A percentile compares a stretch with the other conserved stretches of the same genome.
Conservation (phyloP, 2,329 filamentous ascomycete species). For the Pseudopithomyces maydicus region DNA sequence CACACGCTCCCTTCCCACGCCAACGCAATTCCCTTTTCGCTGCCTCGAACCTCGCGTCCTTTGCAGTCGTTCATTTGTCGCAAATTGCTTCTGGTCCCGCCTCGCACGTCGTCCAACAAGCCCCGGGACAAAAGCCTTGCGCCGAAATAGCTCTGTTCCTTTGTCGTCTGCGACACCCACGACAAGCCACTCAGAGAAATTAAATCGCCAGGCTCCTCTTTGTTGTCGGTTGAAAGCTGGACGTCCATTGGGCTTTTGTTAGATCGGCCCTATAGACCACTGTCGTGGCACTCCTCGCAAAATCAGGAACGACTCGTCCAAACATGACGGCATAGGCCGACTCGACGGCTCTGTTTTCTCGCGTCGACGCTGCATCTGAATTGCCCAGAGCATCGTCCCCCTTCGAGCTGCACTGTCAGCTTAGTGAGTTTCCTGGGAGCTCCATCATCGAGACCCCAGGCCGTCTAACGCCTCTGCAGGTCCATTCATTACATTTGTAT, state of each 20-base stretch:
- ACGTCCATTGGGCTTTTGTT: conserved; percentile 22
- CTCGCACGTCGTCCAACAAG: conserved; percentile 24
- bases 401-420: conserved; percentile 42
- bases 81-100: conserved; percentile 1
- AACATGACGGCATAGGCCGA: conserved; percentile 44
- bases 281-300: conserved; percentile 23
- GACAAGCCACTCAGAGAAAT: conserved; percentile 6
- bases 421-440: conserved; percentile 34
- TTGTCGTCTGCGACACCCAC: conserved; percentile 14
- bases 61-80: conserved; percentile 32
- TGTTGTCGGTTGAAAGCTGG: conserved; percentile 17
- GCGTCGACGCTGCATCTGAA: conserved; percentile 29
- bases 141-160: conserved; percentile 14
- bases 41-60: conserved; percentile 12
- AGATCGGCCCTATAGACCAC: conserved; percentile 21
- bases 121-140: conserved; percentile 26
- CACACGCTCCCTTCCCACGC: conserved; percentile 45
- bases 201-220: conserved; percentile 11
- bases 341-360: conserved; percentile 21
- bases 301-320: conserved; percentile 26
- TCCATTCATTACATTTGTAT: conserved; percentile 43
- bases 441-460: background rate
- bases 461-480: conserved; percentile 28
- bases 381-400: conserved; percentile 26
- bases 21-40: conserved; percentile 31